Base-by-base conservation (phyloP, 2,329 filamentous ascomycete genomes). In the Purpureocillium takamizusanense region DNA sequence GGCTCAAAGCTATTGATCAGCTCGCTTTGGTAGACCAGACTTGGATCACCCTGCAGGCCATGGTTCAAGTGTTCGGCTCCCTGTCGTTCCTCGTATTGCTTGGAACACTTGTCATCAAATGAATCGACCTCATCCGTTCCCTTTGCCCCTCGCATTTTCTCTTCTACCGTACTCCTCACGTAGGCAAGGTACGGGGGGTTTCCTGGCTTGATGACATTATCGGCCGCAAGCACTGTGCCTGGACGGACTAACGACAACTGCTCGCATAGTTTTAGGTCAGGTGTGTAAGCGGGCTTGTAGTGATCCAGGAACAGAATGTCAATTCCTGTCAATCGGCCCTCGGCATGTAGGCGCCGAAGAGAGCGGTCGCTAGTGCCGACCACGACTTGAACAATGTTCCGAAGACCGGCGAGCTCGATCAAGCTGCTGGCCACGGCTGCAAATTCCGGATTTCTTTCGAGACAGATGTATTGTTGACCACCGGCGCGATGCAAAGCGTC, bases 281-380 rank as follows among this genome's bases (percentile, higher is more conserved):
- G 70, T 1, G 74, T 76, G 55, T 90, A 92, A 0, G 79, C 74
- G 1, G 82, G 81, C 59, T 90, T 89, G 60, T 82, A 81, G 57
- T 92, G 86, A 51, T 92, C 86, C 28, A 92, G 63, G 57, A 92
- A 90, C 57, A 88, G 65, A 30, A 89, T 61, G 49, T 87, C 83
- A 42, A 88, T 75, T 33, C 71, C 67, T 17, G 66, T 59, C 17
- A 88, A 55, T 4, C 55, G 51, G 0, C 76, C 76, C 3, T 65
- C 56, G 1, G 61, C 51, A 44, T 78, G 67, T 4, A 90, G 65
- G 5, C 75, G 70, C 35, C 70, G 67, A 33, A 90, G 66, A 0
- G 78, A 79, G n/a, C 70, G 66, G 42, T 81, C 75, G 46, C 81
- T 83, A 4, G 78, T 68, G 4, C 84, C 86, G 17, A 88, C 73